These are phyloP conservation scores for Botrytis fabae DNA, from an alignment of 2,329 filamentous ascomycete genomes.

Conservation along the genomic window DNA sequence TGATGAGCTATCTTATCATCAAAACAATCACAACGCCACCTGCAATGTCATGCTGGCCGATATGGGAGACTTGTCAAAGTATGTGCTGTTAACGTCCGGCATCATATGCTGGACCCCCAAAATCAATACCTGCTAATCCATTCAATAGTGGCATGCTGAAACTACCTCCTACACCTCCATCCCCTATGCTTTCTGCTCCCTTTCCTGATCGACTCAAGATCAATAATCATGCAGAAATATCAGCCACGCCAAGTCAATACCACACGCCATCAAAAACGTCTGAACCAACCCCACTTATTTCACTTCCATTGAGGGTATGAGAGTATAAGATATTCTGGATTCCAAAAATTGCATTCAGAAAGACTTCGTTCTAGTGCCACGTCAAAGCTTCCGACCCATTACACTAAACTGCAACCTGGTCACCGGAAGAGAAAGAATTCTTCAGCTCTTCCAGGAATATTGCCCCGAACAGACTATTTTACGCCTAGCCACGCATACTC, in stretches of 20 bases:
- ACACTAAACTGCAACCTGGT: slow-evolving; percentile 12
- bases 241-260: slow-evolving; percentile 15
- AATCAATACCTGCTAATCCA: slow-evolving; percentile 12
- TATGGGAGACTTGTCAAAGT: slow-evolving; percentile 22
- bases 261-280: slow-evolving; percentile 11
- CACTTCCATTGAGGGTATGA: slow-evolving; percentile 17
- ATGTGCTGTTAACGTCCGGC: slow-evolving; percentile 13
- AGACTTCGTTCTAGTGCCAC: slow-evolving; percentile 3
- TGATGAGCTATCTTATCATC: slow-evolving; percentile 33
- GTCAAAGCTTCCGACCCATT: slow-evolving; percentile 1
- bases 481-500: neutral
- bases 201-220: slow-evolving; percentile 3
- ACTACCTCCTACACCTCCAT: slow-evolving; percentile 14
- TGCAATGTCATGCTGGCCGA: slow-evolving; percentile 25
- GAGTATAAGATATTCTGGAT: slow-evolving; percentile 16
- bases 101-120: neutral
- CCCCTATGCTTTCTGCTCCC: slow-evolving; percentile 15
- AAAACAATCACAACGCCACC: slow-evolving; percentile 30
- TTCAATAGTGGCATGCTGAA: slow-evolving; percentile 21
- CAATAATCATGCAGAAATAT: slow-evolving; percentile 18
- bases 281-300: slow-evolving; percentile 7
- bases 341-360: neutral
- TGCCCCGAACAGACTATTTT: neutral
- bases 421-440: neutral
- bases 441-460: slow-evolving; percentile 9